A percentile compares a stretch with the other conserved stretches of the same genome.
Conservation (phyloP, 768 basidiomycete genomes). For the Leccinum olivaceopallidum region DNA sequence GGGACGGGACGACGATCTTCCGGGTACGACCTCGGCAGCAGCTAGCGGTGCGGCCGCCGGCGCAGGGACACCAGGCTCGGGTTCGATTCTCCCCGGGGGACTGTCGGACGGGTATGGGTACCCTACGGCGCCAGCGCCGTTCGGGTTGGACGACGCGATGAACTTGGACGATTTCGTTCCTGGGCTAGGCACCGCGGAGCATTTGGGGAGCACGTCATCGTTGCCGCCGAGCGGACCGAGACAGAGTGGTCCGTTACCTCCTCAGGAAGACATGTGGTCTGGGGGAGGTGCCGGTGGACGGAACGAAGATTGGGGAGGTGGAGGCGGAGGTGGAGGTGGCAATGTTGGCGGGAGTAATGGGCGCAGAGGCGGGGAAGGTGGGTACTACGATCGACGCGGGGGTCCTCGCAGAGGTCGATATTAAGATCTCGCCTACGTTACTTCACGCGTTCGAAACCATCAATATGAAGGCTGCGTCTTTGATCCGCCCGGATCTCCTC, state of each 20-base stretch:
- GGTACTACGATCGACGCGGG: slow-evolving; percentile 28
- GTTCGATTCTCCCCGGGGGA: slow-evolving; percentile 19
- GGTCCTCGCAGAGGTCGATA: slow-evolving; percentile 30
- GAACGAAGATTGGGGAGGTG: slow-evolving; percentile 40
- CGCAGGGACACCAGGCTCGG: slow-evolving; percentile 1
- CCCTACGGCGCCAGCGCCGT: slow-evolving; percentile 20
- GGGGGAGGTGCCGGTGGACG: slow-evolving; percentile 32
- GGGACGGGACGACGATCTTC: slow-evolving; percentile 47
- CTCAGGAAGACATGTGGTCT: slow-evolving; percentile 55
- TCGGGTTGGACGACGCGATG: slow-evolving; percentile 29
- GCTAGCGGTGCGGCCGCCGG: neutral
- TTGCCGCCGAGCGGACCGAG: slow-evolving; percentile 33
- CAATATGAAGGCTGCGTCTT: neutral
- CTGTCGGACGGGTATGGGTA: slow-evolving; percentile 24
- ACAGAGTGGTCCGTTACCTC: slow-evolving; percentile 40
- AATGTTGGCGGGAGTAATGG: slow-evolving; percentile 30
- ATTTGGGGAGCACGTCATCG: slow-evolving; percentile 14
- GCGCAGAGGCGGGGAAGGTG: slow-evolving; percentile 35
- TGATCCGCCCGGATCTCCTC: too few species aligned
- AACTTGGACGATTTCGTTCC: slow-evolving; percentile 64
- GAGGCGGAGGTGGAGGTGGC: slow-evolving; percentile 35
- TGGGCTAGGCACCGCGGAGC: slow-evolving; percentile 50
- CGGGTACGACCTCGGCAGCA: neutral
- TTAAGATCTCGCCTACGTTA: slow-evolving; percentile 7
- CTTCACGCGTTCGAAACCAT: neutral